Evolutionary conservation across 352 stramenopile genomes (phyloP).

Genomic region (Phytophthora aleatoria): DNA sequence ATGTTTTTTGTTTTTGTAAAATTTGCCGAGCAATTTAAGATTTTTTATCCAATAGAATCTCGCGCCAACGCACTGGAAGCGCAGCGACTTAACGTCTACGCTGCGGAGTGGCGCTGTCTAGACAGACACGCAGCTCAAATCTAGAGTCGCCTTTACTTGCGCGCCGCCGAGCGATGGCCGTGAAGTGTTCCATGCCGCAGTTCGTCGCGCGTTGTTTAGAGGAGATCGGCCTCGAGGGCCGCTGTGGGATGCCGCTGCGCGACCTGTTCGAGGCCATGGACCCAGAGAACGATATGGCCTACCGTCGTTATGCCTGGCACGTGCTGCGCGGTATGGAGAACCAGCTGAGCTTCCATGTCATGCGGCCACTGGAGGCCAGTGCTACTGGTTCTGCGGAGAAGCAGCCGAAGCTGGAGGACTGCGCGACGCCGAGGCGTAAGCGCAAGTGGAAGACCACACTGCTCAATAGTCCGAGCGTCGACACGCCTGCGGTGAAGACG

Average conservation of each 20-base stretch:
- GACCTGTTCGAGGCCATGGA: slow-evolving; percentile 70
- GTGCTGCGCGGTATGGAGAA: slow-evolving; percentile 61
- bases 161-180: slow-evolving; percentile 11
- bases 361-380: slow-evolving; percentile 38
- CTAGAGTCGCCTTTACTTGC: background rate
- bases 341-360: slow-evolving; percentile 70
- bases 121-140: slow-evolving; percentile 8
- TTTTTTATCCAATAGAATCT: slow-evolving; percentile 4
- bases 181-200: slow-evolving; percentile 50
- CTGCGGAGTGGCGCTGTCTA: background rate
- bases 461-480: slow-evolving; percentile 21
- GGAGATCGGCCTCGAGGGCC: slow-evolving; percentile 79
- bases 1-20: too few species aligned
- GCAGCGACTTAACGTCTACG: background rate
- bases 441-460: slow-evolving; percentile 82
- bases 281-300: slow-evolving; percentile 52
- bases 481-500: slow-evolving; percentile 10
- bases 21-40: background rate
- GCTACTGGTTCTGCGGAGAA: slow-evolving; percentile 2
- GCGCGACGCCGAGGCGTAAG: slow-evolving; percentile 37
- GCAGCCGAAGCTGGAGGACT: slow-evolving; percentile 12
- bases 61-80: slow-evolving; percentile 5
- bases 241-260: slow-evolving; percentile 65
- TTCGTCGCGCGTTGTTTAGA: slow-evolving; percentile 82
- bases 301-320: slow-evolving; percentile 63